Base-by-base conservation (phyloP, 805 yeast genomes). In the Metschnikowia santaceciliae region DNA sequence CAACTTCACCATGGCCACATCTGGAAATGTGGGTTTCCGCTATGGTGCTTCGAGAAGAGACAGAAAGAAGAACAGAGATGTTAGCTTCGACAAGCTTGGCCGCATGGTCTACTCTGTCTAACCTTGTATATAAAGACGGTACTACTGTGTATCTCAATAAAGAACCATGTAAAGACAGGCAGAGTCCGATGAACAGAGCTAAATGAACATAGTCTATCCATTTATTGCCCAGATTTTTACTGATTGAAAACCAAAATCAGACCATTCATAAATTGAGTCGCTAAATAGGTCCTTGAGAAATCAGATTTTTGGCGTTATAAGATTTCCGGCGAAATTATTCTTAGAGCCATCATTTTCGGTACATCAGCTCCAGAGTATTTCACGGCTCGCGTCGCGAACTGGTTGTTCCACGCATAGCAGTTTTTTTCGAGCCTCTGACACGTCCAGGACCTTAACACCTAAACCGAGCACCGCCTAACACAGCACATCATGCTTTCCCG, bases 21-120 rank as follows among this genome's bases (percentile, higher is more conserved):
- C 86, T 44, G 97, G 97, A 35, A 72, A 81, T 50, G 94, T 90
- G 48, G 99, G 98, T 46, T 82, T 73, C 79, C 83, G 98, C 65
- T 92, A 92, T 65, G 98, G 98, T 70, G 88, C 90, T 38, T 80
- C 90, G 17, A 78, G 84, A 58, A 88, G 97, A 74, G 98, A 92
- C 70, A 84, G 81, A 61, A 89, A 86, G 79, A 88, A 84, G 65
- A 86, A 89, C 66, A 83, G 98, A 70, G 80, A 77, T 58, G 76
- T 87, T 59, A 88, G 84, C 2, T 88, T 77, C 66, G 84, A 86
- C 62, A 79, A 81, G 58, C 73, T 77, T 51, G 95, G 95, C 61
- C 79, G 78, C 60, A 84, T 74, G 74, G 66, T 72, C 36, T 72
- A 72, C 58, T 56, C 61, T 42, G 54, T 57, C 38, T 50, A 38